These are phyloP conservation scores for Coriolopsis trogii DNA, from an alignment of 1,284 basidiomycete genomes.

Conservation along the genomic window DNA sequence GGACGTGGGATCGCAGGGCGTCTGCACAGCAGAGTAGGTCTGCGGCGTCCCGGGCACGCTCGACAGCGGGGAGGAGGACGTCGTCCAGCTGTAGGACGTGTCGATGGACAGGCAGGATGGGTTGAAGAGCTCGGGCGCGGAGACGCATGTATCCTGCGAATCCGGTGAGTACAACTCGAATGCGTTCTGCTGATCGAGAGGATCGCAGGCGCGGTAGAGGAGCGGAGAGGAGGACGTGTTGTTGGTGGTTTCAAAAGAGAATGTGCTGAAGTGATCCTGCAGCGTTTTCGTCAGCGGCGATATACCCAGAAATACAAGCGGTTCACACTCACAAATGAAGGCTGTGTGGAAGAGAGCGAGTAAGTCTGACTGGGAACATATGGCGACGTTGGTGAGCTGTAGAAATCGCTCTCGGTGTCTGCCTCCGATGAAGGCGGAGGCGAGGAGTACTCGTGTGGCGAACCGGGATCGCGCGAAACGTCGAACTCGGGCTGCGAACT, in stretches of 20 bases:
- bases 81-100: conserved; percentile 29
- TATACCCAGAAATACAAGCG: background rate
- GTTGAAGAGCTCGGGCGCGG: conserved; percentile 24
- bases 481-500: conserved; percentile 38
- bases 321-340: conserved; percentile 53
- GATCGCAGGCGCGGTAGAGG: conserved; percentile 34
- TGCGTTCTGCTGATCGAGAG: conserved; percentile 29
- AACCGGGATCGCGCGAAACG: too few species aligned
- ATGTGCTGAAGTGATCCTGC: conserved; percentile 49
- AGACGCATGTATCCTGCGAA: conserved; percentile 17
- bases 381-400: conserved; percentile 32
- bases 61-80: conserved; percentile 32
- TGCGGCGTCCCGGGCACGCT: conserved; percentile 36
- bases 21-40: conserved; percentile 22
- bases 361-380: conserved; percentile 26
- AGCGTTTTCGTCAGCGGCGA: conserved; percentile 23
- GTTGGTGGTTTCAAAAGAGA: conserved; percentile 45
- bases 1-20: conserved; percentile 17
- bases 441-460: conserved; percentile 22
- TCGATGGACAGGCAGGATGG: conserved; percentile 28
- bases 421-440: conserved; percentile 24
- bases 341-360: conserved; percentile 40
- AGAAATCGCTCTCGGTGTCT: conserved; percentile 28
- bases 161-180: conserved; percentile 21
- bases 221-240: conserved; percentile 28